Percentiles rank a stretch among this genome's conserved stretches.
These are phyloP conservation scores for Aspergillus leporis DNA, from an alignment of 495 filamentous ascomycete genomes.

Conservation along the genomic window DNA sequence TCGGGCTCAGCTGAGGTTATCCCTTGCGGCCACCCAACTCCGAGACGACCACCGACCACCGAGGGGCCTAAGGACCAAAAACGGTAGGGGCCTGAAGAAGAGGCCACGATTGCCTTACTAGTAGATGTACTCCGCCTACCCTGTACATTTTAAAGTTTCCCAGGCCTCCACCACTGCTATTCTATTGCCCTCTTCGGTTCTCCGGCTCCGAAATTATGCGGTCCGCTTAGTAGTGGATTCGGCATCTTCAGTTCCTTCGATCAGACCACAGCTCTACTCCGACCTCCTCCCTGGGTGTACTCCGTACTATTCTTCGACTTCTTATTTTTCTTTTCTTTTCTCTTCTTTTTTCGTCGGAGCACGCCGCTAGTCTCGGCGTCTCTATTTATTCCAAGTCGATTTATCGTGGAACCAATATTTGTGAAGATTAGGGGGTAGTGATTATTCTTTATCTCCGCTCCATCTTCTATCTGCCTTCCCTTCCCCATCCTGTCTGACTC, in stretches of 20 bases:
- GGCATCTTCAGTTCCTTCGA: slow-evolving; percentile 17
- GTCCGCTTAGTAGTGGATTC: slow-evolving; percentile 17
- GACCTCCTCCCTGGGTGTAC: slow-evolving; percentile 6
- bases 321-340: slow-evolving; percentile 20
- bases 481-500: slow-evolving; percentile 2
- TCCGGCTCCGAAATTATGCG: slow-evolving; percentile 18
- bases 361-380: neutral
- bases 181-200: slow-evolving; percentile 9
- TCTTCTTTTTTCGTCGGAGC: slow-evolving; percentile 12
- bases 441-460: slow-evolving; percentile 7
- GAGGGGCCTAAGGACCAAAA: neutral
- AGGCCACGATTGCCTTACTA: slow-evolving; percentile 5
- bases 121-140: neutral
- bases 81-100: neutral
- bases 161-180: neutral
- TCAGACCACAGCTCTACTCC: slow-evolving; percentile 30
- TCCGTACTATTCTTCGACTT: slow-evolving; percentile 15
- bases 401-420: neutral
- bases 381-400: neutral
- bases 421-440: neutral
- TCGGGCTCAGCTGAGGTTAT: neutral
- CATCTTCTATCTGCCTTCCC: slow-evolving; percentile 15
- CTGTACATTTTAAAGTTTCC: slow-evolving; percentile 6
- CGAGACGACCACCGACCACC: neutral
- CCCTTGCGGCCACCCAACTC: neutral